Evolutionary conservation across 2,329 filamentous ascomycete genomes (phyloP), one percentile per base, ranked within the genome.

Genomic region (Purpureocillium takamizusanense): DNA sequence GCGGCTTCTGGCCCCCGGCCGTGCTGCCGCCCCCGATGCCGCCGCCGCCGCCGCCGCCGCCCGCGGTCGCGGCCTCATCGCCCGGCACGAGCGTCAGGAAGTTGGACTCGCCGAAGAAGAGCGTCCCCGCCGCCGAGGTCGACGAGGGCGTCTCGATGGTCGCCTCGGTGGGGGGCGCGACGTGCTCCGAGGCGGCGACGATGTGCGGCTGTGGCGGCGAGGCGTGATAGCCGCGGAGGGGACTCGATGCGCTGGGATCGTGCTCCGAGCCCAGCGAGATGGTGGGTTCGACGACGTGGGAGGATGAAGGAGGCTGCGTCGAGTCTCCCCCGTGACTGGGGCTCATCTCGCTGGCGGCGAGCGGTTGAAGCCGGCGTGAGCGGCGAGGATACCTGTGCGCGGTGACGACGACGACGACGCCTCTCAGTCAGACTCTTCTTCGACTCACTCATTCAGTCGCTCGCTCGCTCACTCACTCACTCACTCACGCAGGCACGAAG

Each of bases 101-200:
- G 39, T 60, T 63, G 40, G 59, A 62, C 44, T 63, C 60, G 29
- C 60, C 60, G 35, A 60, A 62, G 51, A 62, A 62, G 14, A 59
- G 46, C 7, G 46, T 54, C 12, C 54, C 53, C 1, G 53, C 42
- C 2, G 45, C 41, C 3, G 49, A 44, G n/a, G 52, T 36, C 12
- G 47, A 38, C 14, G 46, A 42, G 4, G 36, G 31, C 34, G 35
- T 32, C 16, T 29, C 37, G 16, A 27, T 23, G 21, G 16, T 23
- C 32, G 31, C 40, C n/a, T n/a, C n/a, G n/a, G n/a, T n/a, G 31
- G 38, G 18, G 18, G 27, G 10, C 14, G 12, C 16, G 30, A 27
- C 21, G 2, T 37, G 42, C 7, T 42, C 41, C 11, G 35, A 36
- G 31, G 38, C 33, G 4, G 40, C 38, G 7, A 42, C 38, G 7